Evolutionary conservation across 148 eudicot genomes (phyloP), one percentile per base, ranked within the genome.

Genomic region (Persicaria tinctoria): DNA sequence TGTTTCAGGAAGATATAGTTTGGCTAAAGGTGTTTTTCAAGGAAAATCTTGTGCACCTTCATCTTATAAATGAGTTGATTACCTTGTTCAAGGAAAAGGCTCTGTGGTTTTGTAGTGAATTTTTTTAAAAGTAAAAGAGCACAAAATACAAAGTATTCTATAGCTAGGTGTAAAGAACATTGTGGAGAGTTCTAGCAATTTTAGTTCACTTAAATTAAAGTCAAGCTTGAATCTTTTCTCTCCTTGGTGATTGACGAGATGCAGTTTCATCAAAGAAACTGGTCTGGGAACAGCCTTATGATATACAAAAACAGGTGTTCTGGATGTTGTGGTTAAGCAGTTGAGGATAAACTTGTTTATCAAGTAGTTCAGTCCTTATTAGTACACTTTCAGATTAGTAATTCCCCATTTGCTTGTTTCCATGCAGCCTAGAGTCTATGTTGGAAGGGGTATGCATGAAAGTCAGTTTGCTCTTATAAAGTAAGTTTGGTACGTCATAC

Each of bases 401-500:
- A 66, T 38, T 41, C 18, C 32, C 8, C 46, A 9, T 70, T 51
- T 41, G 73, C 72, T 73, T 32, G 14, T 53, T 73, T 74, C 62
- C 57, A 54, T 89, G 85, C 96, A 95, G 99, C 97, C 97, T 70
- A 85, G 97, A 82, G 80, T 89, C 56, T 95, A 90, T 84, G 93
- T 95, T 63, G 99, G 96, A 76, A 85, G 99, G 86, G 99, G 99
- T 83, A 95, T 95, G 96, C 99, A 95, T 83, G 99, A 95, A 89
- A 95, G 96, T 83, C 97, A 92, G 80, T 86, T 90, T 86, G 83
- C 97, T 73, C 97, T 95, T 70, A 83, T 92, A 73, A 89, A 92
- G 99, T 95, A 76, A 84, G 97, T 87, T 64, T 77, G 56, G 66
- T 55, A 73, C 76, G 23, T 66, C 68, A 44, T 5, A 18, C 41